These are phyloP conservation scores for Bryoglossum gracile DNA, from an alignment of 495 filamentous ascomycete species.

Conservation along the genomic window DNA sequence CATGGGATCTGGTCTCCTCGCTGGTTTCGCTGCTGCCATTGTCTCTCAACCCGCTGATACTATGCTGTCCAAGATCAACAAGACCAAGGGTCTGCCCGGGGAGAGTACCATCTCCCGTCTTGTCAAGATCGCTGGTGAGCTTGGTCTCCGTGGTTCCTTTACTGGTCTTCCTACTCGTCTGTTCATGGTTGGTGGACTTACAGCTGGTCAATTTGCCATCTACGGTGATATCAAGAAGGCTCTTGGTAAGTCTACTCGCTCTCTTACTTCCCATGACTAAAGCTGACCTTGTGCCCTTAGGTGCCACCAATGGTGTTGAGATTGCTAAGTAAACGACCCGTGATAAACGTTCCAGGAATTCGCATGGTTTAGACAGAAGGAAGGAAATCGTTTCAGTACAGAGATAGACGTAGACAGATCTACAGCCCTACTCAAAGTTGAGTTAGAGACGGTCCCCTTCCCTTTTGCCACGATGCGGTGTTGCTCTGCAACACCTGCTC, in stretches of 20 bases:
- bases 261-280: neutral
- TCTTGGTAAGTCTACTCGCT: constrained; percentile 6
- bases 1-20: constrained; percentile 89
- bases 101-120: constrained; percentile 87
- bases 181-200: constrained; percentile 56
- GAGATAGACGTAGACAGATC: too few species aligned
- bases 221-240: constrained; percentile 54
- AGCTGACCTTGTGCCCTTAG: constrained; percentile 29
- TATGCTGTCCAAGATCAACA: constrained; percentile 99
- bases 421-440: too few species aligned
- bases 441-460: too few species aligned
- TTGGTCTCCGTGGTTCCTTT: constrained; percentile 83
- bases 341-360: neutral
- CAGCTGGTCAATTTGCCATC: constrained; percentile 87
- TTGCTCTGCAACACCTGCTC: too few species aligned
- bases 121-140: constrained; percentile 93
- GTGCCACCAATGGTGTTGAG: constrained; percentile 73
- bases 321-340: constrained; percentile 38
- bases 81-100: constrained; percentile 92
- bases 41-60: constrained; percentile 98
- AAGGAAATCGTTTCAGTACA: neutral
- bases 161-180: constrained; percentile 89
- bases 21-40: constrained; percentile 94
- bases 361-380: neutral
- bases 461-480: too few species aligned